A percentile compares a stretch with the other conserved stretches of the same genome.
Conservation (phyloP, 2,329 filamentous ascomycete genomes). For the Aspergillus pseudonomiae region DNA sequence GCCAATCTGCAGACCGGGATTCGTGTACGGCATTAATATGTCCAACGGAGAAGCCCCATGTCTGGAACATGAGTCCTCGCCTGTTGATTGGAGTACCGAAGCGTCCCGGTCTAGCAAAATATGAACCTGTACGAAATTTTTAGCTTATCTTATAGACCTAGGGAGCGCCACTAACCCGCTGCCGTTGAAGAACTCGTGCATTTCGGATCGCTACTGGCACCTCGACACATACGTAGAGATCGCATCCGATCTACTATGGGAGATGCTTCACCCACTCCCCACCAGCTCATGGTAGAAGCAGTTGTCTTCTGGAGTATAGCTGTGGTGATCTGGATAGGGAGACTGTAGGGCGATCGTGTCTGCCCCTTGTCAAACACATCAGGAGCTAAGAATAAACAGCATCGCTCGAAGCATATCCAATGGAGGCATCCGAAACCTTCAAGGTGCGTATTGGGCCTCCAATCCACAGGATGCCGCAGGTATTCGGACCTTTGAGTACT, state of each 20-base stretch:
- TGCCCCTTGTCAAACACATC: neutral
- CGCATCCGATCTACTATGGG: slow-evolving; percentile 21
- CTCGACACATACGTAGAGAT: neutral
- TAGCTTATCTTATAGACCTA: too few relatives aligned
- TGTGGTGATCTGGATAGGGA: slow-evolving; percentile 3
- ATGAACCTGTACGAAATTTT: too few relatives aligned
- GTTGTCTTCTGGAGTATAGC: slow-evolving; percentile 32
- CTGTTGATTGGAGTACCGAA: neutral
- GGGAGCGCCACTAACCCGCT: neutral
- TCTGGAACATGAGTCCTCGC: neutral
- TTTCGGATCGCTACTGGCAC: neutral
- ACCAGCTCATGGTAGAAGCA: slow-evolving; percentile 24
- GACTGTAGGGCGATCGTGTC: neutral
- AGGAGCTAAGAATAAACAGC: neutral
- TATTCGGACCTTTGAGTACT: neutral
- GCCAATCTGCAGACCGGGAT: neutral
- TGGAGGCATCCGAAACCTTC: neutral
- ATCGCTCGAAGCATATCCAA: neutral
- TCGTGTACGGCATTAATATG: neutral
- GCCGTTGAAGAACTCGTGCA: too few relatives aligned
- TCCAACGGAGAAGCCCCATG: neutral
- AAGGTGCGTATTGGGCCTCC: neutral
- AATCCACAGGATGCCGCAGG: too few relatives aligned
- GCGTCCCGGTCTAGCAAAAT: neutral
- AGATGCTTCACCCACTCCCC: slow-evolving; percentile 13